Evolutionary conservation across 1,139 yeast genomes (phyloP).

Genomic region (Geotrichum histeridarum): DNA sequence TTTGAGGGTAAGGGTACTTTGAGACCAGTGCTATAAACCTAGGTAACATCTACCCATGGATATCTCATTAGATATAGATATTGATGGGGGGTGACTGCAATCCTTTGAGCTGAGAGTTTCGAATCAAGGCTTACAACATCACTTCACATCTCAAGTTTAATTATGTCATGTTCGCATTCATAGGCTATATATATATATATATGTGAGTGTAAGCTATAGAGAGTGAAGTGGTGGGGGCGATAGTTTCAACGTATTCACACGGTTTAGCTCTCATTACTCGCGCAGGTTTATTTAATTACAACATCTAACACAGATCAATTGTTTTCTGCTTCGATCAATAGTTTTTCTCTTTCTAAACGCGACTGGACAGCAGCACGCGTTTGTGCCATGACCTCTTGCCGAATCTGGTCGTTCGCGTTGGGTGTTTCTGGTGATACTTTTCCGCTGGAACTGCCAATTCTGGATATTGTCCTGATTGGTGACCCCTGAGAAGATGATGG

Average conservation of each 20-base stretch:
- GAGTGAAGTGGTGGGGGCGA: neutral
- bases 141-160: too few species aligned
- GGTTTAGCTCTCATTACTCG: too few species aligned
- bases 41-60: too few species aligned
- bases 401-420: slow-evolving; percentile 19
- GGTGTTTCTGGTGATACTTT: slow-evolving; percentile 7
- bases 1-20: neutral
- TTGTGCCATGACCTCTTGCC: slow-evolving; percentile 28
- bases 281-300: too few species aligned
- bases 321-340: slow-evolving; percentile 16
- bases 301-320: too few species aligned
- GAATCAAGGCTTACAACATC: too few species aligned
- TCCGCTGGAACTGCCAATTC: neutral
- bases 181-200: too few species aligned
- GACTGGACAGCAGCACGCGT: slow-evolving; percentile 31
- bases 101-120: too few species aligned
- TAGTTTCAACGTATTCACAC: too few species aligned
- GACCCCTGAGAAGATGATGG: slow-evolving; percentile 1
- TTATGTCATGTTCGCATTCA: too few species aligned
- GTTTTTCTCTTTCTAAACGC: slow-evolving; percentile 29
- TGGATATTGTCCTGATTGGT: slow-evolving; percentile 9
- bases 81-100: too few species aligned
- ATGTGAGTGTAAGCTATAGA: neutral
- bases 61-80: too few species aligned
- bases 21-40: neutral